Evolutionary conservation across 768 basidiomycete species (phyloP).

Genomic region (Coprinopsis marcescibilis): DNA sequence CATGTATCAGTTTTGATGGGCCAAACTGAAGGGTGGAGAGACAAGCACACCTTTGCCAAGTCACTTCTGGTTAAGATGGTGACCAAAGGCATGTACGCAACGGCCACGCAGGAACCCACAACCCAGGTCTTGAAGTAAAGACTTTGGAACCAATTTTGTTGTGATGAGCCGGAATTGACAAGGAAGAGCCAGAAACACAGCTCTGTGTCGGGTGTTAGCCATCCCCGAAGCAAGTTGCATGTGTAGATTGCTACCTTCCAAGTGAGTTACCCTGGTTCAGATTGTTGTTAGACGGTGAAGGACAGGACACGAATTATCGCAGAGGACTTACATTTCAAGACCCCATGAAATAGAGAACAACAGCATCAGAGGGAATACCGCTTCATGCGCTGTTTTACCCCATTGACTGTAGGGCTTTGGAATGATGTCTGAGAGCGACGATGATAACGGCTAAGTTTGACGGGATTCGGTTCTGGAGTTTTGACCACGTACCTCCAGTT

Average conservation of each 20-base stretch:
- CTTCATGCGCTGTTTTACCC: slow-evolving; percentile 36
- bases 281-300: no score
- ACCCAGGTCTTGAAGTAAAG: slow-evolving; percentile 72
- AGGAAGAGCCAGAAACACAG: slow-evolving; percentile 88
- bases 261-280: slow-evolving; percentile 58
- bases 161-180: slow-evolving; percentile 52
- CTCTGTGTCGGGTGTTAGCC: slow-evolving; percentile 36
- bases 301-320: no score
- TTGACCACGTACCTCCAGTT: slow-evolving; percentile 41
- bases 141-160: slow-evolving; percentile 75
- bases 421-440: slow-evolving; percentile 41
- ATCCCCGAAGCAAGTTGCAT: no score
- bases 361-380: slow-evolving; percentile 63
- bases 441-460: slow-evolving; percentile 3
- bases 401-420: slow-evolving; percentile 62
- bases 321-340: slow-evolving; percentile 59
- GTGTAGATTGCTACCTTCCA: no score
- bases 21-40: no score
- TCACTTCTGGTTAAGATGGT: slow-evolving; percentile 58
- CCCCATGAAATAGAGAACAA: slow-evolving; percentile 63
- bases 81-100: slow-evolving; percentile 65
- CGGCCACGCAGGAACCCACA: slow-evolving; percentile 52
- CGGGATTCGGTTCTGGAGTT: no score
- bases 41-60: slow-evolving; percentile 45
- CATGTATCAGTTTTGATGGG: slow-evolving; percentile 3